phyloP scores from a whole-genome alignment of 2,329 filamentous ascomycete species.

The Dryadomyces quercus-mongolicae region DNA sequence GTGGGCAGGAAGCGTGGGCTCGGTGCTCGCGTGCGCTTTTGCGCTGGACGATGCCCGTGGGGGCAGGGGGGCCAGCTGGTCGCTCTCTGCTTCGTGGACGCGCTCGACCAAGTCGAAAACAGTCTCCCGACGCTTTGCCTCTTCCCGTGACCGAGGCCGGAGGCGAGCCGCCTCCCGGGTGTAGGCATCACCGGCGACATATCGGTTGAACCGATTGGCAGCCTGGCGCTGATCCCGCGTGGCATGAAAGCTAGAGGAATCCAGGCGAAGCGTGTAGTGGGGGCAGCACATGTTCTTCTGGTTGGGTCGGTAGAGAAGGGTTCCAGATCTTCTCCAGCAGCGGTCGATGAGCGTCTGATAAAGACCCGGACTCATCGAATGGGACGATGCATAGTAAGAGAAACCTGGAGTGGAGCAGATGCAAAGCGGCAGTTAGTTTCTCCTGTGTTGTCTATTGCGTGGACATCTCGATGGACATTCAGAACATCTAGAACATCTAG shows the following conservation, averaged over 20 bases:
- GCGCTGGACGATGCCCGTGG: neutral
- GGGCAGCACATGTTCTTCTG: slow-evolving; percentile 76
- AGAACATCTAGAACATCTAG: no score
- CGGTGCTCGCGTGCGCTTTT: neutral
- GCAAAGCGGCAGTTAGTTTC: neutral
- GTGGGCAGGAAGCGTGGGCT: slow-evolving; percentile 46
- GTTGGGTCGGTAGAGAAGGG: slow-evolving; percentile 66
- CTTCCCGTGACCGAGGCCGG: slow-evolving; percentile 56
- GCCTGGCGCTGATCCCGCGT: slow-evolving; percentile 63
- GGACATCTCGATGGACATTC: no score
- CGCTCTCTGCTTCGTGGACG: slow-evolving; percentile 56
- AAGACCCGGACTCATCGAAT: slow-evolving; percentile 47
- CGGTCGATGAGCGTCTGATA: slow-evolving; percentile 64
- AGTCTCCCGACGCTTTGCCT: slow-evolving; percentile 48
- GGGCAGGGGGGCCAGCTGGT: slow-evolving; percentile 25
- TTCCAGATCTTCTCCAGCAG: slow-evolving; percentile 65
- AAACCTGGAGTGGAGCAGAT: slow-evolving; percentile 39
- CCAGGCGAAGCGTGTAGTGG: slow-evolving; percentile 73
- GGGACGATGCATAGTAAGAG: slow-evolving; percentile 58
- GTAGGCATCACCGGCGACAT: slow-evolving; percentile 58
- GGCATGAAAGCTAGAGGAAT: slow-evolving; percentile 51
- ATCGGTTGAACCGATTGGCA: slow-evolving; percentile 59
- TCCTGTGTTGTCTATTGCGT: no score
- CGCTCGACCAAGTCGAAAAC: slow-evolving; percentile 55
- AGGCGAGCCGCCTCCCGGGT: slow-evolving; percentile 48